Conservation (phyloP, 306 rosid species). For the Macrotyloma uniflorum region DNA sequence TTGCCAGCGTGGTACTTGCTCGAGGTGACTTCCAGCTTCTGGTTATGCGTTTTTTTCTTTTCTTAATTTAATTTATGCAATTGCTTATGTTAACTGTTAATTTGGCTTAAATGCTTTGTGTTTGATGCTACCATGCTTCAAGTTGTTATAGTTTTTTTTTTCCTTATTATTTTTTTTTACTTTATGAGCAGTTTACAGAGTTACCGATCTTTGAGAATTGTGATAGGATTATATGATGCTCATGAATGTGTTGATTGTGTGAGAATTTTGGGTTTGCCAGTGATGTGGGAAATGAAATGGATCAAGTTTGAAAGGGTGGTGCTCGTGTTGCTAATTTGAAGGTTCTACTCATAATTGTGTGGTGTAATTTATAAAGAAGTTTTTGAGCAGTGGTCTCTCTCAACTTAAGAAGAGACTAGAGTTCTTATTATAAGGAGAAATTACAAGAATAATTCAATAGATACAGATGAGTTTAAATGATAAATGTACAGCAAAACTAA, state of each 20-base stretch:
- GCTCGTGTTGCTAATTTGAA: not conserved
- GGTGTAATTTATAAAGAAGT: not conserved
- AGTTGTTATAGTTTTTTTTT: not conserved
- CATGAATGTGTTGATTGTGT: not conserved
- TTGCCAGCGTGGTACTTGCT: slow-evolving; percentile 9
- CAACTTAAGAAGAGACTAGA: no score
- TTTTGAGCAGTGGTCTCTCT: no score
- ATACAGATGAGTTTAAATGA: no score
- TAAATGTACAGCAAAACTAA: no score
- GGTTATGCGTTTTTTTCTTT: not conserved
- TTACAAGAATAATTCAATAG: no score
- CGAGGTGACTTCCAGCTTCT: slow-evolving; percentile 30
- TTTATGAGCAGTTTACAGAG: not conserved
- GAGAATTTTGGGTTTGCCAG: slow-evolving; percentile 1
- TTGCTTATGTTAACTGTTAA: not conserved
- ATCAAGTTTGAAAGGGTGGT: slow-evolving; percentile 23
- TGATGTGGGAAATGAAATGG: slow-evolving; percentile 20
- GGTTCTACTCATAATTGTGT: slow-evolving; percentile 16
- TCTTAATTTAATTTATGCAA: not conserved
- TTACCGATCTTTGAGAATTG: slow-evolving; percentile 14
- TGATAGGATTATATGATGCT: not conserved
- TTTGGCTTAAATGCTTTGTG: not conserved
- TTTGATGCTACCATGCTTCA: not conserved
- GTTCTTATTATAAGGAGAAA: no score
- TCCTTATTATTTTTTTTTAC: not conserved